Base-by-base conservation (phyloP, 805 yeast genomes). In the Ogataea pini region DNA sequence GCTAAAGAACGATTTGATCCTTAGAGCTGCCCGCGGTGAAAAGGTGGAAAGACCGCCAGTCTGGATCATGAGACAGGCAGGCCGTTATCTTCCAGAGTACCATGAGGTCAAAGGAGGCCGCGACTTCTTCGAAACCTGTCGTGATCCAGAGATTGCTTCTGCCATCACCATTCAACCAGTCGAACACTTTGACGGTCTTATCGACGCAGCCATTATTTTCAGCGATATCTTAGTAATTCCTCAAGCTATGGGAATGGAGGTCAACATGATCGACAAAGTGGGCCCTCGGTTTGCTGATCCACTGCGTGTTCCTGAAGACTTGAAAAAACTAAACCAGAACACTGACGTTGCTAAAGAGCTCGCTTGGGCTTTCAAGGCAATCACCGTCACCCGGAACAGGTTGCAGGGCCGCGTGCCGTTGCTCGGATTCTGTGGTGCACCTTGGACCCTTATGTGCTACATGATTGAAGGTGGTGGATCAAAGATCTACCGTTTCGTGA, bases 21-120 rank as follows among this genome's bases (percentile, higher is more conserved):
- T 94, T 55, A 77, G 99, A 59, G 97, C 98, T 3, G 97, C 98
- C 9, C 76, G 77, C 55, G 97, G 87, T 44, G 96, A 92, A 64
- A 72, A 72, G 51, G 97, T 92, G 34, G 98, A 94, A 70, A 82
- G 99, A 65, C 97, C 99, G 2, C 99, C 99, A 16, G 82, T 94
- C 51, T 94, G 97, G 97, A 86, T 91, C 57, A 90, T 90, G 97
- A 82, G 97, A 70, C 97, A 90, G 73, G 97, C 97, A n/a, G 97
- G 97, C 16, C 77, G 97, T 52, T 90, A 91, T 61, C 72, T 84
- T 47, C 96, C 96, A 24, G 96, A 94, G 65, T 94, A 94, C 65
- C 96, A 91, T 66, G 79, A 82, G 63, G 97, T 83, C 41, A 94
- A 94, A 64, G 95, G 80, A 42, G 77, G 78, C 13, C 76, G 88